Conservation (phyloP, 331 rosid species). For the Telfairia occidentalis region DNA sequence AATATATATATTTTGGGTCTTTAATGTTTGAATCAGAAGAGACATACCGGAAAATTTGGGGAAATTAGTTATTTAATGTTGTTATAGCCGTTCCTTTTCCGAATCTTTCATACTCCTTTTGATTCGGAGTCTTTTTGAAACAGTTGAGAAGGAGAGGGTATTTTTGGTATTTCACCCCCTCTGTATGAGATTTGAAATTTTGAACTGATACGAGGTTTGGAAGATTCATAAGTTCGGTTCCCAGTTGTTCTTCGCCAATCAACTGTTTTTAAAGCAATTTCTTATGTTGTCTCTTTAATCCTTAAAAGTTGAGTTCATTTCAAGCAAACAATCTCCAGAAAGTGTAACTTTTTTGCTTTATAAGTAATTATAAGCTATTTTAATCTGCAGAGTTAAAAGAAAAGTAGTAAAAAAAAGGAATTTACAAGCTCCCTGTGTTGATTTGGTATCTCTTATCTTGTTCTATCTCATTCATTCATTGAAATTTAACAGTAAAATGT, state of each 20-base stretch:
- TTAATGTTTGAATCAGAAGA: slow-evolving; percentile 13
- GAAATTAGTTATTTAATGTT: slow-evolving; percentile 7
- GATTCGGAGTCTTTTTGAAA: neutral
- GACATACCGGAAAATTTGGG: slow-evolving; percentile 18
- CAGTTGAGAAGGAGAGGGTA: neutral
- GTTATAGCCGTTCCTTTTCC: slow-evolving; percentile 3
- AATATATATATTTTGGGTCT: too few species aligned
- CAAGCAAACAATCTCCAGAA: slow-evolving; percentile 3
- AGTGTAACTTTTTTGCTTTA: neutral
- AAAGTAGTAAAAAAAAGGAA: neutral
- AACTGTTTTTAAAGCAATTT: neutral
- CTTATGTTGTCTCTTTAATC: neutral
- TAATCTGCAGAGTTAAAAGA: too few species aligned
- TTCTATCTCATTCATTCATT: slow-evolving; percentile 12
- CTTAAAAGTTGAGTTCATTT: neutral
- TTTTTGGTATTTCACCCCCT: neutral
- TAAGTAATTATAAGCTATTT: too few species aligned
- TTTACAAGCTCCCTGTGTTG: slow-evolving; percentile 5
- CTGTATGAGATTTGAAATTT: neutral
- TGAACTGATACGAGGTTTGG: neutral
- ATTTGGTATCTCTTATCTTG: too few species aligned
- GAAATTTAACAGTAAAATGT: slow-evolving; percentile 3
- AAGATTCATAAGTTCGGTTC: too few species aligned
- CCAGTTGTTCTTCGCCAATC: neutral
- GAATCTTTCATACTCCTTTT: slow-evolving; percentile 5